Evolutionary conservation across 495 filamentous ascomycete genomes (phyloP).

Genomic region (Entonaema liquescens): DNA sequence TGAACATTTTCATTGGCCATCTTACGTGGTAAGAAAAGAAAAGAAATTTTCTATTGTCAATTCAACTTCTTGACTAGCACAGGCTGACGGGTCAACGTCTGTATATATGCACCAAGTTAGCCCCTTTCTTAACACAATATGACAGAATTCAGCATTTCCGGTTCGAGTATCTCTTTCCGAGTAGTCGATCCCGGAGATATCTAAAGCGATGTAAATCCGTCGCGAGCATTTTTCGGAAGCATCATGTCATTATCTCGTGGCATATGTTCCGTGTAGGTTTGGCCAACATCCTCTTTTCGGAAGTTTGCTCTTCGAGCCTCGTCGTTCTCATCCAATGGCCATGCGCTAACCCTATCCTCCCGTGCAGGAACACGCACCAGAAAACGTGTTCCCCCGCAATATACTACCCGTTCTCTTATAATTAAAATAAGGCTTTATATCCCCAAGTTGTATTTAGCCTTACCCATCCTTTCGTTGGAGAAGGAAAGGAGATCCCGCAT

Average conservation of each 20-base stretch:
- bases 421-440: background rate
- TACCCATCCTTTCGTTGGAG: background rate
- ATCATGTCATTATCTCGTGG: slow-evolving; percentile 7
- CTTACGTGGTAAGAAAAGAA: background rate
- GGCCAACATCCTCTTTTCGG: no score
- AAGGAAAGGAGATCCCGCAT: background rate
- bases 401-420: slow-evolving; percentile 12
- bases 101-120: slow-evolving; percentile 13
- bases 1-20: slow-evolving; percentile 22
- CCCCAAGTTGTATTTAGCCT: slow-evolving; percentile 11
- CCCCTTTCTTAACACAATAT: background rate
- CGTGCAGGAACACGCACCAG: slow-evolving; percentile 14
- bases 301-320: no score
- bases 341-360: no score
- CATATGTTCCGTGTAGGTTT: background rate
- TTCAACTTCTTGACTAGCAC: background rate
- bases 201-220: slow-evolving; percentile 34
- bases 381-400: slow-evolving; percentile 10
- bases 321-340: no score
- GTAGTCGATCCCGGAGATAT: slow-evolving; percentile 9
- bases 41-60: background rate
- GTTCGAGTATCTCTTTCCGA: slow-evolving; percentile 34
- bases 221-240: slow-evolving; percentile 11
- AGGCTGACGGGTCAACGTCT: background rate
- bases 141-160: slow-evolving; percentile 18